Evolutionary conservation across 768 basidiomycete genomes (phyloP).

Genomic region (Russula virescens): DNA sequence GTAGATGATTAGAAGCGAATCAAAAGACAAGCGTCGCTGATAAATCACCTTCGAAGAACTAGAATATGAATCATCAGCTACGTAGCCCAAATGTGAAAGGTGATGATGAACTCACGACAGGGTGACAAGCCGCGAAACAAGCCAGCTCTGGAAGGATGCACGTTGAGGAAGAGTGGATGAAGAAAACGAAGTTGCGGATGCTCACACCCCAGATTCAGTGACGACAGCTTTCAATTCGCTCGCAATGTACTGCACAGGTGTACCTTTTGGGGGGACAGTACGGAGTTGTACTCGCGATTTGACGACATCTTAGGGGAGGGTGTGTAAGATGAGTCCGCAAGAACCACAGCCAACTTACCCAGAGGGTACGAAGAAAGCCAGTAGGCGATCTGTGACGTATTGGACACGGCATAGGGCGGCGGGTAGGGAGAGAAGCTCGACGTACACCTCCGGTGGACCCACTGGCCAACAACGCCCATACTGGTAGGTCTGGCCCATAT

Average conservation of each 20-base stretch:
- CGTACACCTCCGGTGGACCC: constrained; percentile 79
- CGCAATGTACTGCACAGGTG: constrained; percentile 70
- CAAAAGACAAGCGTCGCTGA: neutral
- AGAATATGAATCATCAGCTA: constrained; percentile 1
- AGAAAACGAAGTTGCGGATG: constrained; percentile 16
- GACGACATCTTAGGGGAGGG: constrained; percentile 60
- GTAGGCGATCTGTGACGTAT: constrained; percentile 58
- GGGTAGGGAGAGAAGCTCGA: constrained; percentile 17
- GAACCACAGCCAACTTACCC: constrained; percentile 36
- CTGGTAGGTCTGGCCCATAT: constrained; percentile 66
- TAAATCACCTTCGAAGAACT: constrained; percentile 61
- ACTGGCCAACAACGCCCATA: constrained; percentile 80
- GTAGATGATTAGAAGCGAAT: constrained; percentile 7
- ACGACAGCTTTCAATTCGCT: constrained; percentile 63
- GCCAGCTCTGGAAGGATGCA: constrained; percentile 41
- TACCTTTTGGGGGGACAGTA: constrained; percentile 62
- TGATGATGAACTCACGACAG: constrained; percentile 49
- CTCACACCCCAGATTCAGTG: constrained; percentile 68
- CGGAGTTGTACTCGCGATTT: constrained; percentile 89
- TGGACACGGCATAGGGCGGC: neutral
- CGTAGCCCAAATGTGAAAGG: neutral
- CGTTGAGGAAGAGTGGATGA: neutral
- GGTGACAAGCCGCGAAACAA: constrained; percentile 73
- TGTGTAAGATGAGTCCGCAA: neutral
- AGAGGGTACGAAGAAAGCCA: constrained; percentile 94